phyloP scores from a whole-genome alignment of 163 green algal species.

The Picocystis sp. region DNA sequence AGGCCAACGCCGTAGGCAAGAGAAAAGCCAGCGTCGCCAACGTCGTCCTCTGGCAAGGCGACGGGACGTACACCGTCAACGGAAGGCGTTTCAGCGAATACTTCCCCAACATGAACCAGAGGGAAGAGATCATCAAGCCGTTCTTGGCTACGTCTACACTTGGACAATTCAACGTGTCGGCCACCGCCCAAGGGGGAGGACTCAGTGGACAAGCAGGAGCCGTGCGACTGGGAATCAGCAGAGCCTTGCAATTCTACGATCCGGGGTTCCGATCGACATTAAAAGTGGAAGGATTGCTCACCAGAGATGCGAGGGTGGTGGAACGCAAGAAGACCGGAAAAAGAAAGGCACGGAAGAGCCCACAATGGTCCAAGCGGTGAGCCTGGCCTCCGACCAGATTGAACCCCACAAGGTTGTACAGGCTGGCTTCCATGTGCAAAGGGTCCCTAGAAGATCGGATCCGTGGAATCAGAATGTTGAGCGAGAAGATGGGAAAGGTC shows the following conservation, averaged over 20 bases:
- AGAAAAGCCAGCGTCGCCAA: slow-evolving; percentile 44
- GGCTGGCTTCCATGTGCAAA: too few relatives aligned
- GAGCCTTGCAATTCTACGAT: slow-evolving; percentile 57
- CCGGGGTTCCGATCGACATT: slow-evolving; percentile 37
- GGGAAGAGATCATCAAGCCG: slow-evolving; percentile 49
- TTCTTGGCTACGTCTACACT: slow-evolving; percentile 49
- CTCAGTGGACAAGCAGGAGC: slow-evolving; percentile 57
- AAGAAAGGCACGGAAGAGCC: slow-evolving; percentile 70
- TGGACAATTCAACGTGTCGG: slow-evolving; percentile 48
- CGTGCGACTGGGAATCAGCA: slow-evolving; percentile 59
- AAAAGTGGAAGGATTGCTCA: slow-evolving; percentile 37
- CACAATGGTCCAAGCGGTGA: slow-evolving; percentile 86
- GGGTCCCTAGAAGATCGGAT: too few relatives aligned
- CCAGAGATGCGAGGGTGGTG: slow-evolving; percentile 60
- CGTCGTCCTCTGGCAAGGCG: slow-evolving; percentile 37
- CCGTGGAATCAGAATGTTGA: too few relatives aligned
- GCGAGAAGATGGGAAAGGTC: too few relatives aligned
- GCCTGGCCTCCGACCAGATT: neutral
- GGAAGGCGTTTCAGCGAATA: slow-evolving; percentile 42
- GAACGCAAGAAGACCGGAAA: slow-evolving; percentile 90
- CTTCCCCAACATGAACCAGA: slow-evolving; percentile 43
- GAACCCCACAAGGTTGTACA: too few relatives aligned
- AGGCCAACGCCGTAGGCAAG: slow-evolving; percentile 17
- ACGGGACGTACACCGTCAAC: slow-evolving; percentile 61
- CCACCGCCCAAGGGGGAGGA: slow-evolving; percentile 39